Evolutionary conservation across 805 yeast genomes (phyloP).

Genomic region (Huiozyma naganishii): DNA sequence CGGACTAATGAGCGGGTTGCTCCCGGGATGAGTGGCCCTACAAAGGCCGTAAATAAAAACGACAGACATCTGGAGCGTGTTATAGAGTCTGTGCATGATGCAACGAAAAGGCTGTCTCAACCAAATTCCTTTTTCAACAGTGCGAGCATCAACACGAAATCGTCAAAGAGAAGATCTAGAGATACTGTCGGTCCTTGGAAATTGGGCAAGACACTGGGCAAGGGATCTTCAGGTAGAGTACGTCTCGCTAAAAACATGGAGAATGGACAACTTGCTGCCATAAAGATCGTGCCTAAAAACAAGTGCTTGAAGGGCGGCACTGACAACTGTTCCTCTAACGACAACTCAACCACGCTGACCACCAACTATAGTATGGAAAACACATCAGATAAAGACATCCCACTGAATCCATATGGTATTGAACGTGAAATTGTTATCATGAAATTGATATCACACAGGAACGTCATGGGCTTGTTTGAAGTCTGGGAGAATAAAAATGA

Average conservation of each 20-base stretch:
- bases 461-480: conserved; percentile 85
- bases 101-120: conserved; percentile 26
- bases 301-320: conserved; percentile 25
- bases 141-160: conserved; percentile 16
- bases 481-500: conserved; percentile 97
- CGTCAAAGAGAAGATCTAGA: conserved; percentile 24
- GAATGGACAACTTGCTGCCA: conserved; percentile 72
- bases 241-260: conserved; percentile 57
- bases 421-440: conserved; percentile 95
- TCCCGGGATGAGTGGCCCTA: no score
- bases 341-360: conserved; percentile 10
- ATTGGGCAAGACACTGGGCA: conserved; percentile 66
- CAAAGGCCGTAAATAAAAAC: no score
- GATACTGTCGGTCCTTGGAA: conserved; percentile 72
- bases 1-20: conserved; percentile 1
- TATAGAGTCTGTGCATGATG: conserved; percentile 27
- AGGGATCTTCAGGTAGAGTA: conserved; percentile 78
- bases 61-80: conserved; percentile 20
- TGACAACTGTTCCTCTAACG: conserved; percentile 4
- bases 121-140: conserved; percentile 15
- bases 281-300: conserved; percentile 66
- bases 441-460: conserved; percentile 90
- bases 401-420: conserved; percentile 68
- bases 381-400: conserved; percentile 6
- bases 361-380: conserved; percentile 7